phyloP scores from a whole-genome alignment of 768 basidiomycete species.

The Mycena capillaripes region DNA sequence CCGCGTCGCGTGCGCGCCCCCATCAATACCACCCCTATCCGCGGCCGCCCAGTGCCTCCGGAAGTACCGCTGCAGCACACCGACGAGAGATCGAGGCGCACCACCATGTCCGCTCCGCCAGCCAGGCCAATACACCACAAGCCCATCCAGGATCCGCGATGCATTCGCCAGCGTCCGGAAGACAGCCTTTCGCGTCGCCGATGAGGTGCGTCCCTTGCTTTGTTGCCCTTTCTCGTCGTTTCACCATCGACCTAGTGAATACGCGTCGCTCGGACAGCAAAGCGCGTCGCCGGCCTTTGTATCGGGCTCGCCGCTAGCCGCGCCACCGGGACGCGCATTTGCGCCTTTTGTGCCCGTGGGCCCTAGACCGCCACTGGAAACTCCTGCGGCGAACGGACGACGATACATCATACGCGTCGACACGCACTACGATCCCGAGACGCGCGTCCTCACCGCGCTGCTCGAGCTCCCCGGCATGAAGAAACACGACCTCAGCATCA shows the following conservation, averaged over 20 bases:
- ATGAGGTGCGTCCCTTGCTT: slow-evolving; percentile 28
- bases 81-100: slow-evolving; percentile 24
- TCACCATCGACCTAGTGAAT: slow-evolving; percentile 22
- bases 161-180: slow-evolving; percentile 34
- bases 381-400: slow-evolving; percentile 30
- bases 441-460: slow-evolving; percentile 65
- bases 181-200: slow-evolving; percentile 41
- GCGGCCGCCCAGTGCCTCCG: slow-evolving; percentile 24
- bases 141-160: slow-evolving; percentile 31
- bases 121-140: slow-evolving; percentile 32
- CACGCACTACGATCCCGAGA: slow-evolving; percentile 67
- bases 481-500: too few species aligned
- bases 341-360: not conserved
- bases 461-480: too few species aligned
- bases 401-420: slow-evolving; percentile 71
- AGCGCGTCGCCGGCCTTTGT: slow-evolving; percentile 21
- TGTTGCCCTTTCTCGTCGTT: slow-evolving; percentile 38
- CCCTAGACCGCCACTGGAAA: not conserved
- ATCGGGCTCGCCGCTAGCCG: slow-evolving; percentile 12
- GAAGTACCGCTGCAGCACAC: too few species aligned
- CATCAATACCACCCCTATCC: slow-evolving; percentile 33
- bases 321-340: slow-evolving; percentile 16
- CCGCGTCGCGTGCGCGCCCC: slow-evolving; percentile 37
- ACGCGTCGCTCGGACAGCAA: not conserved
- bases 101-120: slow-evolving; percentile 40